phyloP scores from a whole-genome alignment of 2,329 filamentous ascomycete species.

The Diaporthe ampelina region DNA sequence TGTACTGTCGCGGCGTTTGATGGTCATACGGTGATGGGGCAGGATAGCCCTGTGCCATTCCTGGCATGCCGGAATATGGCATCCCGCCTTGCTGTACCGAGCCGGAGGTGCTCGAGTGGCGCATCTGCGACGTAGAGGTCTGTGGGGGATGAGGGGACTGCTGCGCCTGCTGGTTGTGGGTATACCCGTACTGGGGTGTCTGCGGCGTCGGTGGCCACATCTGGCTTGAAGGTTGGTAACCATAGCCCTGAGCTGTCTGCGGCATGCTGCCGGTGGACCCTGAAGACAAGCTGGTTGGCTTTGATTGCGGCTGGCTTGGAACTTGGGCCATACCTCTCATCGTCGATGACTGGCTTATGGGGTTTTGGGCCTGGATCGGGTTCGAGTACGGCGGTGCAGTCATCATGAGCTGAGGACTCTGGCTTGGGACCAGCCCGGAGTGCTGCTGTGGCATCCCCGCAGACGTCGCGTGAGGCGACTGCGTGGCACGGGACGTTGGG shows the following conservation, averaged over 20 bases:
- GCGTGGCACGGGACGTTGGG: constrained; percentile 66
- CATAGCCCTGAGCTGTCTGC: constrained; percentile 70
- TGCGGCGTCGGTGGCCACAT: constrained; percentile 79
- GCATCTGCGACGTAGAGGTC: constrained; percentile 71
- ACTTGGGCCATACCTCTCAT: constrained; percentile 78
- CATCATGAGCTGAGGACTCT: constrained; percentile 78
- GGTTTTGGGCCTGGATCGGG: constrained; percentile 78
- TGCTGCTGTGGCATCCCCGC: constrained; percentile 65
- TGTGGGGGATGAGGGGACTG: constrained; percentile 66
- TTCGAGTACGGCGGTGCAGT: constrained; percentile 77
- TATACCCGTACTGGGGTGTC: constrained; percentile 69
- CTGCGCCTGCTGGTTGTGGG: constrained; percentile 66
- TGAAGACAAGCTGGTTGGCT: constrained; percentile 72
- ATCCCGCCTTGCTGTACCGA: constrained; percentile 70
- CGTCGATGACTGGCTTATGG: constrained; percentile 77
- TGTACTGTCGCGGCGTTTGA: constrained; percentile 75
- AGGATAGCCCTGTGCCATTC: constrained; percentile 70
- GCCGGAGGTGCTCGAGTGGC: constrained; percentile 66
- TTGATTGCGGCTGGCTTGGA: constrained; percentile 74
- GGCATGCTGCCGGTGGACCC: constrained; percentile 66
- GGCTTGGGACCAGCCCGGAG: constrained; percentile 69
- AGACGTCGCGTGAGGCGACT: constrained; percentile 70
- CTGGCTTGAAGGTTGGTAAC: constrained; percentile 71
- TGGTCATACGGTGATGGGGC: constrained; percentile 72
- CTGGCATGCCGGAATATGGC: constrained; percentile 75